Conservation (phyloP, 2,329 filamentous ascomycete species). For the Fusarium verticillioides region DNA sequence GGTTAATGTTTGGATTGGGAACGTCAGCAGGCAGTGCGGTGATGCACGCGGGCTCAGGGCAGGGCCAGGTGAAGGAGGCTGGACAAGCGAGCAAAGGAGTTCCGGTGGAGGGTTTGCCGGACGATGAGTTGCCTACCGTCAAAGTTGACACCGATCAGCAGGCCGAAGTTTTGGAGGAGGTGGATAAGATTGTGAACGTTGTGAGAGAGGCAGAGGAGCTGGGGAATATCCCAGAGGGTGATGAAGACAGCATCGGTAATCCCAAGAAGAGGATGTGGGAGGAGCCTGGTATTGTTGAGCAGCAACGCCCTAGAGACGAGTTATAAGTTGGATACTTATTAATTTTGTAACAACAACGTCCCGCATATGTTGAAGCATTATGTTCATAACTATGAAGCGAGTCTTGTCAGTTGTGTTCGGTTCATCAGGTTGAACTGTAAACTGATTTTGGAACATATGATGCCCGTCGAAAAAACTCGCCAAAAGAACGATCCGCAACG, state of each 20-base stretch:
- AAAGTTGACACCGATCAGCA: conserved; percentile 52
- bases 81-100: conserved; percentile 45
- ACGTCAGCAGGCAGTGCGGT: conserved; percentile 66
- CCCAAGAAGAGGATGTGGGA: conserved; percentile 48
- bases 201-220: conserved; percentile 51
- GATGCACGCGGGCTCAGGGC: conserved; percentile 49
- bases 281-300: conserved; percentile 41
- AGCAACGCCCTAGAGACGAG: conserved; percentile 53
- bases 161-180: conserved; percentile 60
- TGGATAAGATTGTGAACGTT: conserved; percentile 65
- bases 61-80: conserved; percentile 42
- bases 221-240: conserved; percentile 35
- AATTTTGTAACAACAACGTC: neutral
- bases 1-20: conserved; percentile 69
- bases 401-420: neutral
- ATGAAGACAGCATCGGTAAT: conserved; percentile 32
- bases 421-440: too few relatives aligned
- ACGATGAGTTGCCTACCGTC: conserved; percentile 61
- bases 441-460: neutral
- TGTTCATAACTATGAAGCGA: neutral
- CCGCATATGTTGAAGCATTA: neutral
- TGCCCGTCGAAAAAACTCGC: neutral
- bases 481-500: neutral
- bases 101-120: conserved; percentile 50
- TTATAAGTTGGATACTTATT: conserved; percentile 39